Evolutionary conservation across 148 eudicot species (phyloP), one percentile per base, ranked within the genome.

Genomic region (Vaccinium darrowii): DNA sequence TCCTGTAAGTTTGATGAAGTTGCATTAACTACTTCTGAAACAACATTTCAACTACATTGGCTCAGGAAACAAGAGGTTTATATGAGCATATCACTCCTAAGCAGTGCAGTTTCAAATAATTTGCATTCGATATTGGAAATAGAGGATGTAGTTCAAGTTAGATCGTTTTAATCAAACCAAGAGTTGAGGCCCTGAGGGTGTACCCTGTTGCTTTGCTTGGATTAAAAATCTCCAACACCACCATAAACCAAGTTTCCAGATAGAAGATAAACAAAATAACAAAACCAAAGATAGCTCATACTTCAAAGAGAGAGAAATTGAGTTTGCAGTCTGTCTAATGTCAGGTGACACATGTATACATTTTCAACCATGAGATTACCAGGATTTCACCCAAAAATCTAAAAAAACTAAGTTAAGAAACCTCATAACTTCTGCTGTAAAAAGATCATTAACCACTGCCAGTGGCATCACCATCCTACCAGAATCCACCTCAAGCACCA

Each of bases 1-100:
- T 91, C 90, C 98, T 95, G 93, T 73, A 84, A 47, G 63, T 74
- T 21, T 73, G 30, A 81, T 43, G 52, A 63, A 69, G 1, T 27
- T 30, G 53, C 53, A 80, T 58, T 80, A 27, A 56, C 21, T 16
- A 12, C 36, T 3, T 54, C 9, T 3, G 69, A 33, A 47, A 57
- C 47, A 57, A 80, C 25, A 80, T 80, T 58, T 36, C 71, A 80
- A 19, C 50, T 12, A 18, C 53, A 25, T 13, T 53, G 23, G 63
- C 27, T 4, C 33, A 60, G 81, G 30, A 80, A 36, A 39, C 21
- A 39, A 36, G 33, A 60, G 33, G 23, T 23, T 43, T 19, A 39
- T 9, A 80, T 21, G 27, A 21, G 2, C 11, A 53, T 18, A 56
- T 57, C 6, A 79, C 47, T 0, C 67, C 82, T 56, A 8, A 79